Percentiles rank a stretch among this genome's conserved stretches.
These are phyloP conservation scores for Trichothecium roseum DNA, from an alignment of 2,329 filamentous ascomycete genomes.

Conservation along the genomic window DNA sequence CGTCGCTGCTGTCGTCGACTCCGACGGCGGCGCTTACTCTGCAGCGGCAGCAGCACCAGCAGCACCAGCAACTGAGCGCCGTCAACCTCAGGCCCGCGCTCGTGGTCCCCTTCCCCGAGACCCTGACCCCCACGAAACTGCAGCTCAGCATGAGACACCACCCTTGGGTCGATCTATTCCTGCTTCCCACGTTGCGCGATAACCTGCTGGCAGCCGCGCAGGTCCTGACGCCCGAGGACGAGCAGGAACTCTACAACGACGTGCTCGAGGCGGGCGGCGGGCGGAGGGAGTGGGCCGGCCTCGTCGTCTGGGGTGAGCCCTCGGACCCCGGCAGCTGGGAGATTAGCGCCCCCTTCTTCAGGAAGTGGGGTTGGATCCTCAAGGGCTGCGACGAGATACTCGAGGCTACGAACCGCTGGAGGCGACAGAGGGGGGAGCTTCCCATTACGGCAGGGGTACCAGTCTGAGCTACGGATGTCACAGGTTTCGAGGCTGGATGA, in stretches of 20 bases:
- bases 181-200: constrained; percentile 21
- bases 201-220: constrained; percentile 14
- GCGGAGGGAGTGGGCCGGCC: constrained; percentile 3
- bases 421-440: constrained; percentile 5
- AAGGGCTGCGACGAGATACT: constrained; percentile 23
- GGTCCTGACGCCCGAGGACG: constrained; percentile 6
- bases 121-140: constrained; percentile 3
- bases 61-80: too few species aligned
- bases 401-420: constrained; percentile 23
- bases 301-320: constrained; percentile 38
- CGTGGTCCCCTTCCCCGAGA: neutral
- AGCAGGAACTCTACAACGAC: constrained; percentile 10
- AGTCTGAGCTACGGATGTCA: too few species aligned
- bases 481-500: too few species aligned
- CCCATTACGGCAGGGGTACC: too few species aligned
- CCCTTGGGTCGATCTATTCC: constrained; percentile 25
- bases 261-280: constrained; percentile 1
- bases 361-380: constrained; percentile 31
- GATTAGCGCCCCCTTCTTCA: constrained; percentile 27
- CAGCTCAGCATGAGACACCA: constrained; percentile 14
- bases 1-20: too few species aligned
- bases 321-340: constrained; percentile 35
- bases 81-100: neutral
- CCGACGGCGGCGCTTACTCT: neutral
- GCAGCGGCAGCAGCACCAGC: too few species aligned